phyloP scores from a whole-genome alignment of 2,329 filamentous ascomycete genomes.

The Exophiala mesophila region DNA sequence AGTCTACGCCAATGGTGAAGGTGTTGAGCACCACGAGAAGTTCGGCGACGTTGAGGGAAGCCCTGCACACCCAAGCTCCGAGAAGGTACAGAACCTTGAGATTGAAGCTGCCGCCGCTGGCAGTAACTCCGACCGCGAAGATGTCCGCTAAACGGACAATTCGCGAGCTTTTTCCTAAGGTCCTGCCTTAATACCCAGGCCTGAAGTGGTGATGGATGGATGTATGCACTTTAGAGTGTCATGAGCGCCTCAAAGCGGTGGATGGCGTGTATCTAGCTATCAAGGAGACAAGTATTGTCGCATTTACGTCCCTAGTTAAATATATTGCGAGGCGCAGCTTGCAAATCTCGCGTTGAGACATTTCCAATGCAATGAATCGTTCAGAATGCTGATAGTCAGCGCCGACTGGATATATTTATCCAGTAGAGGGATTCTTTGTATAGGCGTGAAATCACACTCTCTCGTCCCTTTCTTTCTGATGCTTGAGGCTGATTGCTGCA shows the following conservation, averaged over 20 bases:
- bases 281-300: not conserved
- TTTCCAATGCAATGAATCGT: slow-evolving; percentile 1
- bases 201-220: not conserved
- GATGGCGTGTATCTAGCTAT: not conserved
- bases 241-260: not conserved
- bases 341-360: not conserved
- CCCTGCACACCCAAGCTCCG: slow-evolving; percentile 1
- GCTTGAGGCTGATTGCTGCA: too few relatives aligned
- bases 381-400: slow-evolving; percentile 1
- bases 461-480: not conserved
- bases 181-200: slow-evolving; percentile 1
- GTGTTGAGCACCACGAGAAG: slow-evolving; percentile 4
- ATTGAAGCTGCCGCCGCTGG: slow-evolving; percentile 1
- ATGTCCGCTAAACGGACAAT: too few relatives aligned
- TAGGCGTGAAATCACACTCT: not conserved
- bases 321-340: slow-evolving; percentile 1
- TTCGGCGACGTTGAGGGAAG: slow-evolving; percentile 2
- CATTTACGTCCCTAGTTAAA: not conserved
- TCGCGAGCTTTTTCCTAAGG: slow-evolving; percentile 1
- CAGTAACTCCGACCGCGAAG: slow-evolving; percentile 1
- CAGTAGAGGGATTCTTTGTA: not conserved
- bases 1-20: slow-evolving; percentile 1
- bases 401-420: not conserved
- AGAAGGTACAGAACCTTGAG: slow-evolving; percentile 3
- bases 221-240: not conserved